A percentile compares a stretch with the other conserved stretches of the same genome.
Conservation (phyloP, 345 rosid species). For the Syzygium jambos region DNA sequence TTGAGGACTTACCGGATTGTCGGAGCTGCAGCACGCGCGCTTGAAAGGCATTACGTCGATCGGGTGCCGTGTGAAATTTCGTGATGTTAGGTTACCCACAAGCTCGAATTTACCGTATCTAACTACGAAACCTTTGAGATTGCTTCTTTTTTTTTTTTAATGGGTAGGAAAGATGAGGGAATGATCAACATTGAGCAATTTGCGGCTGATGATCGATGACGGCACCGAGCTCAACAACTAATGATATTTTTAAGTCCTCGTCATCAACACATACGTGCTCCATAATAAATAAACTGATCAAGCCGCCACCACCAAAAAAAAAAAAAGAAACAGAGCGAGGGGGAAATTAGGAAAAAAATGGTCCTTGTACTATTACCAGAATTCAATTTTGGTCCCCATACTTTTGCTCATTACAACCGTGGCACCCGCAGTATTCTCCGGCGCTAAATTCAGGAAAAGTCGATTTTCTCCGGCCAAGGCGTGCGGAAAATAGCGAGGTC, state of each 20-base stretch:
- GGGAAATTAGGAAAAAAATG: not conserved
- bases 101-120: not conserved
- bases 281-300: not conserved
- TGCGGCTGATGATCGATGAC: not conserved
- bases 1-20: not conserved
- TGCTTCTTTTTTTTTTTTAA: not conserved
- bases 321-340: not conserved
- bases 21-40: accelerated
- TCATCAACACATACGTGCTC: not conserved
- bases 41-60: not conserved
- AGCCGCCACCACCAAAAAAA: not conserved
- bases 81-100: accelerated
- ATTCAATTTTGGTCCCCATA: not conserved
- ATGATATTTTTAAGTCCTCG: not conserved
- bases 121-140: not conserved
- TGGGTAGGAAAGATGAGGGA: not conserved
- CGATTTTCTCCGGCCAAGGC: not conserved
- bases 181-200: not conserved
- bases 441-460: not conserved
- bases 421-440: not conserved
- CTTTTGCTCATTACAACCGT: not conserved
- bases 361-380: not conserved
- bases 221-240: not conserved
- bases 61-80: accelerated
- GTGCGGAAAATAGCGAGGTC: not conserved